These are phyloP conservation scores for Phytophthora tentaculata DNA, from an alignment of 352 stramenopile genomes.

Conservation along the genomic window DNA sequence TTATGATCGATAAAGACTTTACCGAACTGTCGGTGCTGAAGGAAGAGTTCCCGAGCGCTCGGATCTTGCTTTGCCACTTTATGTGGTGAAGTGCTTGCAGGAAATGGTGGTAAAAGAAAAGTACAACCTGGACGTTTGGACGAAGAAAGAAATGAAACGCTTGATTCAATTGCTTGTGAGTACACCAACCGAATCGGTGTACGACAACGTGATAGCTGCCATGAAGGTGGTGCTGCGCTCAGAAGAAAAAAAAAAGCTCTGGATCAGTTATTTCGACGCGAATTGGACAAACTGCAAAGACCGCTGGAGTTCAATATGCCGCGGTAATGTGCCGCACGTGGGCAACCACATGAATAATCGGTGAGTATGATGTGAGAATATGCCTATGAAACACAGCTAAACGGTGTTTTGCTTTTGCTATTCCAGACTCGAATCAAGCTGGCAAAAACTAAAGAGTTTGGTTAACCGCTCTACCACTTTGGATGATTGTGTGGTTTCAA, in stretches of 20 bases:
- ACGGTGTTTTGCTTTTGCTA: too few relatives aligned
- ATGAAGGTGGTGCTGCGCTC: not conserved
- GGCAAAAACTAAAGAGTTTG: conserved; percentile 8
- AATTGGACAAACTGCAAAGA: not conserved
- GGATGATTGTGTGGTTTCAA: conserved; percentile 8
- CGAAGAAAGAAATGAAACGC: not conserved
- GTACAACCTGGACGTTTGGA: not conserved
- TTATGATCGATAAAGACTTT: too few relatives aligned
- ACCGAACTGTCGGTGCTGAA: too few relatives aligned
- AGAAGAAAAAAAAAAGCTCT: not conserved
- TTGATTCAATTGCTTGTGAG: not conserved
- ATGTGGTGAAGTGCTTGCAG: not conserved
- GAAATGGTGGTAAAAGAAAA: not conserved
- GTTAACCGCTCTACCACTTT: not conserved
- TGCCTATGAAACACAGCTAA: too few relatives aligned
- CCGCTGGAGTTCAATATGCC: not conserved
- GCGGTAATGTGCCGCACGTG: not conserved
- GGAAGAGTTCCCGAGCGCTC: too few relatives aligned
- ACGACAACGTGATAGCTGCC: not conserved
- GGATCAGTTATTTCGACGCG: not conserved
- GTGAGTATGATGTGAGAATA: too few relatives aligned
- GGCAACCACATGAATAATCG: not conserved
- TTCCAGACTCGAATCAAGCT: conserved; percentile 10
- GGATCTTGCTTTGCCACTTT: not conserved
- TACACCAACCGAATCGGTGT: not conserved